Percentiles rank a stretch among this genome's conserved stretches.
These are phyloP conservation scores for Podaxis sp. DNA, from an alignment of 768 basidiomycete genomes.

Conservation along the genomic window DNA sequence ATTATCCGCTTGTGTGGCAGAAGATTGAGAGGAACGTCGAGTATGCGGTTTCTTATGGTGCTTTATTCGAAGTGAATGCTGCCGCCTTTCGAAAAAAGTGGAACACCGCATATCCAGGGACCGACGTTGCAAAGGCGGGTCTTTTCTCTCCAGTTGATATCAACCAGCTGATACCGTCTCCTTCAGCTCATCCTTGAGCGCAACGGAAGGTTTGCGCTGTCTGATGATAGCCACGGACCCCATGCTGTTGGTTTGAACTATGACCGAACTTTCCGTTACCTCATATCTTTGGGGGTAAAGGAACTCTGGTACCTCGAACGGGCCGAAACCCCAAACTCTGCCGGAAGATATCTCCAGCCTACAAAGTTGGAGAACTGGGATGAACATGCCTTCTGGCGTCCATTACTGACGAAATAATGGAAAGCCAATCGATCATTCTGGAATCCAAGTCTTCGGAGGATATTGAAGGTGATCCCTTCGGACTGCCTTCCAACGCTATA, in stretches of 20 bases:
- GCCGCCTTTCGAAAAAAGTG: constrained; percentile 93
- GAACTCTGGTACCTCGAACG: constrained; percentile 65
- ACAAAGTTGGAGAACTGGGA: constrained; percentile 53
- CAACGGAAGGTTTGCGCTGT: constrained; percentile 79
- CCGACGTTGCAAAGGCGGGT: constrained; percentile 71
- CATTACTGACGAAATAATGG: background rate
- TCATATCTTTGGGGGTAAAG: constrained; percentile 54
- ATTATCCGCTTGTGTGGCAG: constrained; percentile 58
- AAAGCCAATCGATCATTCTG: too few species aligned
- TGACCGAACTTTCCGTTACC: constrained; percentile 59
- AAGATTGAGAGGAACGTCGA: constrained; percentile 75
- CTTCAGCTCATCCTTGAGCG: constrained; percentile 65
- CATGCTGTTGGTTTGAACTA: constrained; percentile 90
- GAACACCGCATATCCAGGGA: constrained; percentile 79
- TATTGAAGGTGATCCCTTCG: too few species aligned
- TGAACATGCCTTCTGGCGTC: constrained; percentile 59
- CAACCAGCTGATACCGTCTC: background rate
- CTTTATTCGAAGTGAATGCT: constrained; percentile 90
- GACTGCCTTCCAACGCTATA: too few species aligned
- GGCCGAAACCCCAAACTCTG: constrained; percentile 39
- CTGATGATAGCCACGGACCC: constrained; percentile 95
- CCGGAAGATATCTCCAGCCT: constrained; percentile 45
- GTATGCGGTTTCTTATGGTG: constrained; percentile 78
- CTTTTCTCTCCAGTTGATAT: constrained; percentile 2
- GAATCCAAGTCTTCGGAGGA: too few species aligned